A percentile compares a stretch with the other conserved stretches of the same genome.
phyloP scores from a whole-genome alignment of 192 early-diverging fungal genomes.

The Diversispora eburnea region DNA sequence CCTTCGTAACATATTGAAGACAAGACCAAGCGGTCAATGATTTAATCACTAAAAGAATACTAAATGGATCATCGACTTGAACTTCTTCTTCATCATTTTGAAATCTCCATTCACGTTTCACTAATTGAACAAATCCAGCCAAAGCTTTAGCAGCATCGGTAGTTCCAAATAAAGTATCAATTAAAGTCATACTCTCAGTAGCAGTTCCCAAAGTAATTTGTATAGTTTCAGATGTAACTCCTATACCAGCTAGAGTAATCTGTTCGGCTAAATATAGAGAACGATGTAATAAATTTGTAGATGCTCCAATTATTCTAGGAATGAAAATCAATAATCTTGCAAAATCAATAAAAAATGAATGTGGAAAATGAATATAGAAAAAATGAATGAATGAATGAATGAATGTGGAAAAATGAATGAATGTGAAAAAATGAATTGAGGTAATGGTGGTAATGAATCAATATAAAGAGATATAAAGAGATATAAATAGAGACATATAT shows the following conservation, averaged over 20 bases:
- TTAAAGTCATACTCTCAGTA: slow-evolving; percentile 37
- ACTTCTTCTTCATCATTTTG: slow-evolving; percentile 25
- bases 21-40: slow-evolving; percentile 45
- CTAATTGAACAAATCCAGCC: slow-evolving; percentile 74
- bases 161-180: slow-evolving; percentile 90
- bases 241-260: slow-evolving; percentile 22
- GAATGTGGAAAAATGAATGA: not conserved
- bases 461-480: not conserved
- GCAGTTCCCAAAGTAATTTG: slow-evolving; percentile 33
- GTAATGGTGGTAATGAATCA: not conserved
- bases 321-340: slow-evolving; percentile 9
- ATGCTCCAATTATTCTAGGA: slow-evolving; percentile 22
- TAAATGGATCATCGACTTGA: slow-evolving; percentile 24
- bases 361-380: not conserved
- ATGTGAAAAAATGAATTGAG: not conserved
- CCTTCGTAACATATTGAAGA: slow-evolving; percentile 41
- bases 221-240: slow-evolving; percentile 18
- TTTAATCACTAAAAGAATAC: slow-evolving; percentile 38
- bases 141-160: slow-evolving; percentile 90
- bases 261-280: slow-evolving; percentile 23
- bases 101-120: slow-evolving; percentile 48
- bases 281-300: slow-evolving; percentile 16
- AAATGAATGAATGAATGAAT: not conserved
- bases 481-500: not conserved
- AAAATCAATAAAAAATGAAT: not conserved